These are phyloP conservation scores for Penicillium goetzii DNA, from an alignment of 495 filamentous ascomycete genomes.

Conservation along the genomic window DNA sequence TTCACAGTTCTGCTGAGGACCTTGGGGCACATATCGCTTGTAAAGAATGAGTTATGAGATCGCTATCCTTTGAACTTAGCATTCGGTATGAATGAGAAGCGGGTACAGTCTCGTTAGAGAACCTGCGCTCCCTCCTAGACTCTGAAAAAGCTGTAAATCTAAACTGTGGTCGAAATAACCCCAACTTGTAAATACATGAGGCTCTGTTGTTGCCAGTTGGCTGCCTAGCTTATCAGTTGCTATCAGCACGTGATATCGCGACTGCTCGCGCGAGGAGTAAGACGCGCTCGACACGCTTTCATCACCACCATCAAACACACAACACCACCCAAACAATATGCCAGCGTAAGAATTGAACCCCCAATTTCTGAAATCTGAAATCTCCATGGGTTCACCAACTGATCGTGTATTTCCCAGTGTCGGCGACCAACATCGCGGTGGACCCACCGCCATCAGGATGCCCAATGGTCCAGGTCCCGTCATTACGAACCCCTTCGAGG, in stretches of 20 bases:
- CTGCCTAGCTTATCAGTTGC: conserved; percentile 17
- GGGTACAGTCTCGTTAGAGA: not conserved
- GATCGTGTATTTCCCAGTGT: conserved; percentile 56
- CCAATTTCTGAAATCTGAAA: not conserved
- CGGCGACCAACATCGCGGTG: conserved; percentile 74
- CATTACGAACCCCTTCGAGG: conserved; percentile 76
- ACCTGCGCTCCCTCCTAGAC: not conserved
- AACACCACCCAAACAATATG: conserved; percentile 34
- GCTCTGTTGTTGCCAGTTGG: conserved; percentile 1
- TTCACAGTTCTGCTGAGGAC: conserved; percentile 1
- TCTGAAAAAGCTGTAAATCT: not conserved
- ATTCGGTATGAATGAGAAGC: not conserved
- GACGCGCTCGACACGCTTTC: conserved; percentile 34
- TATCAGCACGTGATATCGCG: conserved; percentile 50
- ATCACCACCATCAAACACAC: conserved; percentile 14
- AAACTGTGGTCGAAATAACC: not conserved
- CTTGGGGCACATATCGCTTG: conserved; percentile 12
- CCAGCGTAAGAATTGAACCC: conserved; percentile 45
- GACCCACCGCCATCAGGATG: conserved; percentile 43
- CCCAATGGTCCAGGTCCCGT: conserved; percentile 37
- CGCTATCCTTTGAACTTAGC: not conserved
- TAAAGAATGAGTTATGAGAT: conserved; percentile 21
- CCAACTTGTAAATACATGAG: not conserved
- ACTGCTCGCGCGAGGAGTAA: conserved; percentile 33
- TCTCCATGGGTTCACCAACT: conserved; percentile 22